phyloP scores from a whole-genome alignment of 139 green algal species.

The Nannochloris sp. region DNA sequence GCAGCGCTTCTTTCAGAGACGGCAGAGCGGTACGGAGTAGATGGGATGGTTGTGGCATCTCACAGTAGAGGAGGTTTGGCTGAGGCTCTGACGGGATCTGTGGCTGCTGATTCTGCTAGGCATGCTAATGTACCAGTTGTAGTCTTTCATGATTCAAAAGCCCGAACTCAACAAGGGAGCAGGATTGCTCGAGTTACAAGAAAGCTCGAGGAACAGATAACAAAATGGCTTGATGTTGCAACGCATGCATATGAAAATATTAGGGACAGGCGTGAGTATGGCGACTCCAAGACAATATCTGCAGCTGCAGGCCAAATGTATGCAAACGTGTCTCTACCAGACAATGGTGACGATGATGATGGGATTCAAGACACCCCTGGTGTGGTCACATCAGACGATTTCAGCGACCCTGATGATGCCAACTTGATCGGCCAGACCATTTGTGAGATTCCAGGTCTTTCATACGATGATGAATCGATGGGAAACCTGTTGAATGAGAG shows the following conservation, averaged over 20 bases:
- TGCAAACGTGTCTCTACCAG: too few species aligned
- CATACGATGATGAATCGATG: too few species aligned
- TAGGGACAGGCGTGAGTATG: too few species aligned
- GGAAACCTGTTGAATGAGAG: too few species aligned
- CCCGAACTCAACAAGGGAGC: not conserved
- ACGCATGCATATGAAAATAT: too few species aligned
- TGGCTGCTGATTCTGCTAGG: conserved; percentile 18
- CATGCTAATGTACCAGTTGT: conserved; percentile 17
- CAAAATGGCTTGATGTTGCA: too few species aligned
- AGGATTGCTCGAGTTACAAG: too few species aligned
- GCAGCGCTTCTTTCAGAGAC: conserved; percentile 14
- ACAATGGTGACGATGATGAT: too few species aligned
- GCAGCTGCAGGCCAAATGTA: too few species aligned
- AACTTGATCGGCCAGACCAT: not conserved
- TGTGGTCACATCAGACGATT: conserved; percentile 1
- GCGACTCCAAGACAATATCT: too few species aligned
- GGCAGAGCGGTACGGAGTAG: conserved; percentile 1
- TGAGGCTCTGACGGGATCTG: conserved; percentile 18
- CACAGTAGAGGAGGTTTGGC: conserved; percentile 11
- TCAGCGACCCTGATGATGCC: not conserved
- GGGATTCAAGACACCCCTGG: not conserved
- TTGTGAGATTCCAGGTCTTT: too few species aligned
- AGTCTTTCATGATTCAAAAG: conserved; percentile 10
- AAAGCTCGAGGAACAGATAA: too few species aligned
- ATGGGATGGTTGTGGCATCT: not conserved